Percentiles rank a stretch among this genome's conserved stretches.
Evolutionary conservation across 176 grass and related monocot species (phyloP).

Genomic region (Oryza nivara): DNA sequence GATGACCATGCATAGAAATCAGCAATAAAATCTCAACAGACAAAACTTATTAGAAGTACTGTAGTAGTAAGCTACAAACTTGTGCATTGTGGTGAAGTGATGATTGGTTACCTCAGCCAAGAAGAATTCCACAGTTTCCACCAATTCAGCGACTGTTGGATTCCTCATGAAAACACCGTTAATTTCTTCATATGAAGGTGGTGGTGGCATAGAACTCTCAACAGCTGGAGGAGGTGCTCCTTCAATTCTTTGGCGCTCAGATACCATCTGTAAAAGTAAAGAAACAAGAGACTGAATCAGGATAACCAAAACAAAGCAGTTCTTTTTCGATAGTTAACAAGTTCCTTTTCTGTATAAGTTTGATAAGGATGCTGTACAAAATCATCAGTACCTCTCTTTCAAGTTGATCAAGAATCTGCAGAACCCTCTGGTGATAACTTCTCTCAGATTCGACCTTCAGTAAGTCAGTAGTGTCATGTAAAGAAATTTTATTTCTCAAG

Average conservation of each 20-base stretch:
- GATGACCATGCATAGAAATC: slow-evolving; percentile 20
- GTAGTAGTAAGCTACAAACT: slow-evolving; percentile 24
- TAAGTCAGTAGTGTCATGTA: slow-evolving; percentile 25
- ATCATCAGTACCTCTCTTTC: slow-evolving; percentile 75
- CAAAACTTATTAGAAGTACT: not conserved
- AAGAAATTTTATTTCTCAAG: slow-evolving; percentile 27
- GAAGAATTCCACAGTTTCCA: slow-evolving; percentile 74
- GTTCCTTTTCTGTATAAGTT: not conserved
- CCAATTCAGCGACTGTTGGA: slow-evolving; percentile 60
- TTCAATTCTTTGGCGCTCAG: slow-evolving; percentile 96
- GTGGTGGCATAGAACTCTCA: slow-evolving; percentile 65
- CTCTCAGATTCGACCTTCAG: slow-evolving; percentile 90
- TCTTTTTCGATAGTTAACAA: not conserved
- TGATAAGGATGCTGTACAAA: not conserved
- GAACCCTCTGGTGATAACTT: slow-evolving; percentile 83
- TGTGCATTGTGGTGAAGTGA: slow-evolving; percentile 33
- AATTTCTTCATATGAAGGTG: slow-evolving; percentile 93
- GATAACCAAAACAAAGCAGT: not conserved
- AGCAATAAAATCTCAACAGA: not conserved
- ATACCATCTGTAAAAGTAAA: slow-evolving; percentile 72
- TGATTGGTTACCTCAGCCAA: slow-evolving; percentile 77
- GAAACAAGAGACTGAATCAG: slow-evolving; percentile 7
- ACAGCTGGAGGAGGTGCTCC: slow-evolving; percentile 64
- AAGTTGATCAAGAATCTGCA: slow-evolving; percentile 95
- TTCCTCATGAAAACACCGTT: slow-evolving; percentile 73